Conservation (phyloP, 768 basidiomycete species). For the Hortiboletus flavorubellus region DNA sequence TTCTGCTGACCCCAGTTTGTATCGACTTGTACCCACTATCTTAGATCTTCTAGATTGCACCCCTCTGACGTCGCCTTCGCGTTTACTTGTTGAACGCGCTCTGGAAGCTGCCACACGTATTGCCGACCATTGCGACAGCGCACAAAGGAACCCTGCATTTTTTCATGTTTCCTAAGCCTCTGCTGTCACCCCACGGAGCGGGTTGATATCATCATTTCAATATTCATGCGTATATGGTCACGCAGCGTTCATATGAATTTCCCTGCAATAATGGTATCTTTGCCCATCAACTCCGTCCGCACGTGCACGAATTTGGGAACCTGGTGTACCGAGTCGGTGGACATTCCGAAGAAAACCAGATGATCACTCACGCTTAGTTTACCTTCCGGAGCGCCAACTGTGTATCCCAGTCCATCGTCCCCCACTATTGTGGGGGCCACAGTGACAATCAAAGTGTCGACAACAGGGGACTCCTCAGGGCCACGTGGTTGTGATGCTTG, state of each 20-base stretch:
- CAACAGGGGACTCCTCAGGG: conserved; percentile 26
- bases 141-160: conserved; percentile 54
- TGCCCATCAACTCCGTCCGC: conserved; percentile 30
- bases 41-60: conserved; percentile 52
- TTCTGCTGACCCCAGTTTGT: not conserved
- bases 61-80: conserved; percentile 46
- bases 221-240: not conserved
- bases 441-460: conserved; percentile 81
- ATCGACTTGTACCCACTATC: conserved; percentile 1
- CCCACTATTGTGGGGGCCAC: conserved; percentile 87
- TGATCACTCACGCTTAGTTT: conserved; percentile 15
- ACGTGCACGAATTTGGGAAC: conserved; percentile 28
- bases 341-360: not conserved
- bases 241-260: conserved; percentile 14
- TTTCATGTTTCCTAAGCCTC: conserved; percentile 19
- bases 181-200: not conserved
- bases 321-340: conserved; percentile 6
- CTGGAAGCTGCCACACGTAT: conserved; percentile 55
- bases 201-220: conserved; percentile 1
- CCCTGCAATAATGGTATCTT: conserved; percentile 31
- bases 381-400: conserved; percentile 16
- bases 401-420: conserved; percentile 59
- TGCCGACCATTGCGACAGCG: conserved; percentile 57
- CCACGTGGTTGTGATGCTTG: conserved; percentile 6
- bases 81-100: conserved; percentile 54